Base-by-base conservation (phyloP, 768 basidiomycete genomes). In the Phaeotremella skinneri region DNA sequence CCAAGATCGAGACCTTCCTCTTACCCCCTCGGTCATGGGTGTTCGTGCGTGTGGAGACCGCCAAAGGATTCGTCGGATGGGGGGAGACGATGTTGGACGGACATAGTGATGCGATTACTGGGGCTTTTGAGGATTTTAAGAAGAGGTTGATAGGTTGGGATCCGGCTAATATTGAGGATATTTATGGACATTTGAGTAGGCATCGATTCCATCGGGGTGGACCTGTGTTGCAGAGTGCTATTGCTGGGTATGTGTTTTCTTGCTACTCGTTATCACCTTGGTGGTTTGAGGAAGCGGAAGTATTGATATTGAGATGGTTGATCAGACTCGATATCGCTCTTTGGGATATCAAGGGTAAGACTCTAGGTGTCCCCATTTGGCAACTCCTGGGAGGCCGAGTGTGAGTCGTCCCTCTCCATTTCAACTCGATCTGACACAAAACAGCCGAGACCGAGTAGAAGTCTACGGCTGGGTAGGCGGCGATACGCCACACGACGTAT, bases 291-390 rank as follows among this genome's bases (percentile, higher is more conserved):
- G 49, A 52, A 55, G 47, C 26, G 27, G 11, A 9, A 25, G 52
- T 23, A 29, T 1, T 29, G 30, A 2, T 21, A 34, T 14, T 20
- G 31, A 63, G 85, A 0, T n/a, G n/a, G n/a, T n/a, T n/a, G n/a
- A n/a, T n/a, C n/a, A n/a, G n/a, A n/a, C 73, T 87, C 29, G 85
- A 87, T 72, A 87, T 88, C 58, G 85, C 85, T 0, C 78, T 88
- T 0, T 82, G 87, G 87, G 87, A 87, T 64, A 85, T 87, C 75
- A 87, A 87, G 62, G 87, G 87, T 14, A 86, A 85, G 77, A 85
- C 82, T 29, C 81, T 87, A 1, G 84, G 84, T 23, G 85, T 84
- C 1, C 75, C 75, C 1, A 73, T 85, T 1, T 85, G 82, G 80
- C 81, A 85, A 72, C 78, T 88, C 0, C 79, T 86, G 2, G 86